phyloP scores from a whole-genome alignment of 2,329 filamentous ascomycete species.

The Arthroderma sp. region DNA sequence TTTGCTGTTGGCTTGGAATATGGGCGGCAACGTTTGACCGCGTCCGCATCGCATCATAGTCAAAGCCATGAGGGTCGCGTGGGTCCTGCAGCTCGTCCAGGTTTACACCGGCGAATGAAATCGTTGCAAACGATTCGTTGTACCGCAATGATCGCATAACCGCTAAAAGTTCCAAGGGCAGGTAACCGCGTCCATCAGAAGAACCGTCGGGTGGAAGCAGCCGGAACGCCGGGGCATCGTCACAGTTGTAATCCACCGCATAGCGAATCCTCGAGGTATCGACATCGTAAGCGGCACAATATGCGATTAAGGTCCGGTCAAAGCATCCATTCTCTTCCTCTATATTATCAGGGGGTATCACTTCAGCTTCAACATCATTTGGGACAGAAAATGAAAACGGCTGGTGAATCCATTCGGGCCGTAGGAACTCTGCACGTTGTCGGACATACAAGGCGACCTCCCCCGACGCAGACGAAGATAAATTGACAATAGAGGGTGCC shows the following conservation, averaged over 20 bases:
- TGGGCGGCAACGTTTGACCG: conserved; percentile 45
- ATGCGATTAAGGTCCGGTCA: conserved; percentile 54
- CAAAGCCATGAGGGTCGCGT: conserved; percentile 46
- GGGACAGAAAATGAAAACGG: conserved; percentile 52
- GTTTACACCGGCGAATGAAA: conserved; percentile 53
- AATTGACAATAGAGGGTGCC: conserved; percentile 41
- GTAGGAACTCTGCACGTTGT: conserved; percentile 48
- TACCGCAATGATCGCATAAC: conserved; percentile 57
- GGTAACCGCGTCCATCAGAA: conserved; percentile 40
- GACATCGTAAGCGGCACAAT: conserved; percentile 55
- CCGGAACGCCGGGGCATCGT: conserved; percentile 55
- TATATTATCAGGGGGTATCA: conserved; percentile 33
- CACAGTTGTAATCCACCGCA: conserved; percentile 45
- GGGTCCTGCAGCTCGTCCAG: conserved; percentile 52
- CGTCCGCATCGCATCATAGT: conserved; percentile 48
- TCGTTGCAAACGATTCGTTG: conserved; percentile 54
- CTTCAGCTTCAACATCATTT: conserved; percentile 38
- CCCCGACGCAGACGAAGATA: conserved; percentile 50
- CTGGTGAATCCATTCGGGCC: conserved; percentile 52
- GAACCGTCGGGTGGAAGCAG: conserved; percentile 44
- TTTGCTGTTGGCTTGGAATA: conserved; percentile 38
- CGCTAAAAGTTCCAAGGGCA: conserved; percentile 50
- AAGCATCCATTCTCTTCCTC: conserved; percentile 50
- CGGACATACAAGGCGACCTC: conserved; percentile 52
- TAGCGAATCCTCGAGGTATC: conserved; percentile 56